Evolutionary conservation across 345 rosid species (phyloP).

Genomic region (Cardamine chenopodiifolia): DNA sequence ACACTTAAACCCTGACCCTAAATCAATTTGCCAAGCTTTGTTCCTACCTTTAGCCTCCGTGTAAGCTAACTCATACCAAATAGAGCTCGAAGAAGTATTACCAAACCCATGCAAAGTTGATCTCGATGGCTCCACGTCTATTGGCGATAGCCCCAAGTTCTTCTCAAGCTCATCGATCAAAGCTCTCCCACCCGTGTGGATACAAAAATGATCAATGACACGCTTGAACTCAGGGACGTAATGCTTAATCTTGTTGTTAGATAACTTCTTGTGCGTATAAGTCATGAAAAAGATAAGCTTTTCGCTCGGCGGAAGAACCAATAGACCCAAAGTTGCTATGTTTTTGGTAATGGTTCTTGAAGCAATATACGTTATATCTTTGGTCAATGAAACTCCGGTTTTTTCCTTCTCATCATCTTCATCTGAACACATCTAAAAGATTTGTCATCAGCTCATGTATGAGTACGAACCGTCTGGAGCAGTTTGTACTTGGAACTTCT

Average conservation of each 20-base stretch:
- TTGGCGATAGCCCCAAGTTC: constrained; percentile 11
- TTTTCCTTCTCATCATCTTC: constrained; percentile 74
- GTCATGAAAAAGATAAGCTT: constrained; percentile 68
- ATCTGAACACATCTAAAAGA: constrained; percentile 76
- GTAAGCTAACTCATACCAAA: constrained; percentile 44
- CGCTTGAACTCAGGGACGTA: constrained; percentile 87
- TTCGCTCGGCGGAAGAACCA: constrained; percentile 82
- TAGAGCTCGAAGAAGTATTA: constrained; percentile 42
- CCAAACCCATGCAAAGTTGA: constrained; percentile 42
- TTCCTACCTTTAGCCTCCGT: constrained; percentile 42
- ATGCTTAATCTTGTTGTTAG: constrained; percentile 48
- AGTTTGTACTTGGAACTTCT: constrained; percentile 75
- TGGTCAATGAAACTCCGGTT: constrained; percentile 79
- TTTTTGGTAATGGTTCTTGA: constrained; percentile 75
- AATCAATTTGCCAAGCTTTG: constrained; percentile 46
- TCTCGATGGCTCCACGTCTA: constrained; percentile 39
- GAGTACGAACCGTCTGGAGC: constrained; percentile 78
- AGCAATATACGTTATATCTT: constrained; percentile 78
- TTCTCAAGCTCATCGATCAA: constrained; percentile 37
- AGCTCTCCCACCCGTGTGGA: constrained; percentile 43
- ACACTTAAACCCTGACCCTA: constrained; percentile 45
- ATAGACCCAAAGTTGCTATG: constrained; percentile 78
- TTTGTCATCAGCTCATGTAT: constrained; percentile 79
- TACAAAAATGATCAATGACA: constrained; percentile 79
- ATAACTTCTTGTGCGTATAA: constrained; percentile 55